Base-by-base conservation (phyloP, 1,139 yeast genomes). In the Magnusiomyces clavatus region DNA sequence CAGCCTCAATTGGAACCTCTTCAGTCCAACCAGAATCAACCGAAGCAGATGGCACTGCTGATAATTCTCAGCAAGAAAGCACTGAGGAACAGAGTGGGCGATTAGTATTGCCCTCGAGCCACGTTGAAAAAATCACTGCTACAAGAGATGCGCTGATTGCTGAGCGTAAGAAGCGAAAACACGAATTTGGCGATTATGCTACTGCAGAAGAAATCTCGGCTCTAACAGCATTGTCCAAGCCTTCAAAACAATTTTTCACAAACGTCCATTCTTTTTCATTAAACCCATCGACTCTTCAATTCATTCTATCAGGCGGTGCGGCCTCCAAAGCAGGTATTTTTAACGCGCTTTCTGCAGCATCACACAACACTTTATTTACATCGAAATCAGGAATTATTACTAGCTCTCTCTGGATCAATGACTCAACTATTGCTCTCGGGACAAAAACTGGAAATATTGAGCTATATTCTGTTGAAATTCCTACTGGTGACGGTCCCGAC, bases 281-380 rank as follows among this genome's bases (percentile, higher is more conserved):
- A 42, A 54, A 51, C 16, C 51, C 60, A 3, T 47, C 48, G n/a
- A 49, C 46, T 3, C 44, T 47, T 2, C 14, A 39, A 17, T 34
- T 43, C 10, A 48, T 61, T 2, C 43, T 63, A 16, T 53, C 63
- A n/a, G 66, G 66, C 10, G 65, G 66, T 2, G 65, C 63, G n/a
- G 61, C 61, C 50, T 50, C 57, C 13, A 57, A 54, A 14, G 62
- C 57, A 11, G 62, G 62, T 4, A 53, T 61, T 12, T 60, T 47
- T 43, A 58, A 63, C 8, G 43, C 52, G 3, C 49, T 52, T 3
- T 48, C 49, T 6, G 47, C 55, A 17, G 36, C 51, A 16, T 29
- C 43, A 50, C 12, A 44, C 16, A 35, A 35, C 35, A 39, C 31
- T n/a, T 36, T 44, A 16, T 44, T 44, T 20, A 16, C 47, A 8